Conservation (phyloP, 495 filamentous ascomycete genomes). For the Evansstolkia leycettana region DNA sequence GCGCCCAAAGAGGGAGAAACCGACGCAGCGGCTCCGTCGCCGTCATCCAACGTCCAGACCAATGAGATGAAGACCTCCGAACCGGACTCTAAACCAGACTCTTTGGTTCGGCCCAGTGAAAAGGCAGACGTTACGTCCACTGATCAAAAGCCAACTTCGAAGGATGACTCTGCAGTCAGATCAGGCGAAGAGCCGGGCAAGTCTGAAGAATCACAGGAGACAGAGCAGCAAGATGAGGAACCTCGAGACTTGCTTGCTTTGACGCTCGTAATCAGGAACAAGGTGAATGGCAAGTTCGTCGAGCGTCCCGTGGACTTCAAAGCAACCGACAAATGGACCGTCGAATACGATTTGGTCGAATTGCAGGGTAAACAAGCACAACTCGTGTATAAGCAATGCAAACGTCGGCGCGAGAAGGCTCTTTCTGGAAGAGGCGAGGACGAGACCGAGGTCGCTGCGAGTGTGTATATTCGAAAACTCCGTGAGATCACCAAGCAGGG, state of each 20-base stretch:
- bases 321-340: slow-evolving; percentile 47
- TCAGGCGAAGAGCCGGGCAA: slow-evolving; percentile 10
- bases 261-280: slow-evolving; percentile 57
- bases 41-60: no score
- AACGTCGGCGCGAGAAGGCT: slow-evolving; percentile 36
- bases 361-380: slow-evolving; percentile 21
- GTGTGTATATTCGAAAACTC: slow-evolving; percentile 30
- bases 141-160: background rate
- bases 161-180: slow-evolving; percentile 1
- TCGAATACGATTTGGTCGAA: slow-evolving; percentile 67
- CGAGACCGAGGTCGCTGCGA: slow-evolving; percentile 15
- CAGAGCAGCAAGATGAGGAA: slow-evolving; percentile 2
- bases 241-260: slow-evolving; percentile 44
- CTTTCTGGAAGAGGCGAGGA: slow-evolving; percentile 26
- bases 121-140: background rate
- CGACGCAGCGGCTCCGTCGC: slow-evolving; percentile 4
- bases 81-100: no score
- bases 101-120: no score
- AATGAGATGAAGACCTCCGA: no score
- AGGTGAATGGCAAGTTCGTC: slow-evolving; percentile 55
- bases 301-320: slow-evolving; percentile 42
- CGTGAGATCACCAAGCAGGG: slow-evolving; percentile 31
- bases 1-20: slow-evolving; percentile 1
- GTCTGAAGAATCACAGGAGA: slow-evolving; percentile 6
- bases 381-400: slow-evolving; percentile 36